Conservation (phyloP, 2,329 filamentous ascomycete genomes). For the Knufia fluminis region DNA sequence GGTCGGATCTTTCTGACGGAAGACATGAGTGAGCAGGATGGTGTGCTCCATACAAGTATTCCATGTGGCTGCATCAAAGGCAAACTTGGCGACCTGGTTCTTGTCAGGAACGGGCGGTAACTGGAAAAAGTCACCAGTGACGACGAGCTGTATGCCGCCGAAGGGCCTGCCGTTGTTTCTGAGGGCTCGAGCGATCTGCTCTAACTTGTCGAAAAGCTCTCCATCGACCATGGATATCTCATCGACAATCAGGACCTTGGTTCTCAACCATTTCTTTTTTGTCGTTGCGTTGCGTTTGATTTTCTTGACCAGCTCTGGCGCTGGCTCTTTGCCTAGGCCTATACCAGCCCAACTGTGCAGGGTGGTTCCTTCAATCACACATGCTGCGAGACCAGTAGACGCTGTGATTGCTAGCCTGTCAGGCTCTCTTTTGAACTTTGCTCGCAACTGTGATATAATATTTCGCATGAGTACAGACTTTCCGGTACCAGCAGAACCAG, state of each 20-base stretch:
- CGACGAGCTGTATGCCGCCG: slow-evolving; percentile 89
- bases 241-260: slow-evolving; percentile 81
- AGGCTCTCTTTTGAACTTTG: slow-evolving; percentile 65
- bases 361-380: slow-evolving; percentile 92
- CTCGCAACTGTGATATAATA: slow-evolving; percentile 72
- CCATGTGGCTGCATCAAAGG: slow-evolving; percentile 90
- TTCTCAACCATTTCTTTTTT: slow-evolving; percentile 77
- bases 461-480: slow-evolving; percentile 93
- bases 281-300: slow-evolving; percentile 82
- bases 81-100: slow-evolving; percentile 68
- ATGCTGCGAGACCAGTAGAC: slow-evolving; percentile 89
- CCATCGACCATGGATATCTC: slow-evolving; percentile 99
- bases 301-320: slow-evolving; percentile 73
- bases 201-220: slow-evolving; percentile 92
- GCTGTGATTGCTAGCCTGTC: slow-evolving; percentile 89
- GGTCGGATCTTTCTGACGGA: slow-evolving; percentile 82
- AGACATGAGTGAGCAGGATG: slow-evolving; percentile 88
- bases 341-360: slow-evolving; percentile 95
- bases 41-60: slow-evolving; percentile 88
- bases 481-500: slow-evolving; percentile 87
- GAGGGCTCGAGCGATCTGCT: slow-evolving; percentile 72
- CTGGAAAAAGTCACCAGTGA: slow-evolving; percentile 97
- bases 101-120: slow-evolving; percentile 83
- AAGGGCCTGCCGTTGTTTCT: slow-evolving; percentile 88
- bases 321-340: slow-evolving; percentile 84